Evolutionary conservation across 2,329 filamentous ascomycete genomes (phyloP).

Genomic region (Venturia aucupariae): DNA sequence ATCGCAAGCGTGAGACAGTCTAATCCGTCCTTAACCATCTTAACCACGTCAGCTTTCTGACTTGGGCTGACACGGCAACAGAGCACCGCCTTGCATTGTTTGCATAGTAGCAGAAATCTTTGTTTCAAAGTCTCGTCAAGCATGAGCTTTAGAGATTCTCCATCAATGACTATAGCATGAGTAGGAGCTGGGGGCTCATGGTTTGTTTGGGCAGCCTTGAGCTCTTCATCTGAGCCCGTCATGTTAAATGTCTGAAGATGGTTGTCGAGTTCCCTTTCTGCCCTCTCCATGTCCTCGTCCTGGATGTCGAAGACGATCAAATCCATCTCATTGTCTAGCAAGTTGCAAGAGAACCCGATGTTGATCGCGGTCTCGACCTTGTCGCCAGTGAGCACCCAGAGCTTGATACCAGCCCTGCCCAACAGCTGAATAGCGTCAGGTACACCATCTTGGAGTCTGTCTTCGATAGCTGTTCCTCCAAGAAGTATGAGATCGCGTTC

Average conservation of each 20-base stretch:
- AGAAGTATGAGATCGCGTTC: constrained; percentile 82
- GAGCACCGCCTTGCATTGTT: constrained; percentile 91
- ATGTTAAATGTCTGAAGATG: constrained; percentile 65
- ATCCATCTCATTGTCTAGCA: constrained; percentile 97
- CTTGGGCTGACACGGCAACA: constrained; percentile 96
- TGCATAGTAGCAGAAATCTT: constrained; percentile 90
- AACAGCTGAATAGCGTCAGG: constrained; percentile 90
- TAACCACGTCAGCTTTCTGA: constrained; percentile 94
- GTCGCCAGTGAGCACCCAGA: constrained; percentile 97
- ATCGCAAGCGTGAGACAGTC: constrained; percentile 95
- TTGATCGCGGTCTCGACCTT: constrained; percentile 99
- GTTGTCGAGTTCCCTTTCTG: constrained; percentile 65
- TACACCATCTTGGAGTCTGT: constrained; percentile 91
- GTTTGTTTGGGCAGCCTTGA: constrained; percentile 66
- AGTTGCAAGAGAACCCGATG: constrained; percentile 97
- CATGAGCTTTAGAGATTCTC: constrained; percentile 83
- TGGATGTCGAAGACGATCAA: constrained; percentile 80
- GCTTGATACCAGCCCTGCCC: constrained; percentile 88
- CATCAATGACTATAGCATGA: constrained; percentile 89
- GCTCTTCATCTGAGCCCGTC: constrained; percentile 76
- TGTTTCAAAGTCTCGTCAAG: constrained; percentile 75
- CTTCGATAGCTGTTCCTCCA: constrained; percentile 94
- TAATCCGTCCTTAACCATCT: constrained; percentile 87
- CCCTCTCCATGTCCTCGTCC: constrained; percentile 56
- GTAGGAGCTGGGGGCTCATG: constrained; percentile 81